Conservation (phyloP, 2,329 filamentous ascomycete species). For the Colletotrichum falcatum region DNA sequence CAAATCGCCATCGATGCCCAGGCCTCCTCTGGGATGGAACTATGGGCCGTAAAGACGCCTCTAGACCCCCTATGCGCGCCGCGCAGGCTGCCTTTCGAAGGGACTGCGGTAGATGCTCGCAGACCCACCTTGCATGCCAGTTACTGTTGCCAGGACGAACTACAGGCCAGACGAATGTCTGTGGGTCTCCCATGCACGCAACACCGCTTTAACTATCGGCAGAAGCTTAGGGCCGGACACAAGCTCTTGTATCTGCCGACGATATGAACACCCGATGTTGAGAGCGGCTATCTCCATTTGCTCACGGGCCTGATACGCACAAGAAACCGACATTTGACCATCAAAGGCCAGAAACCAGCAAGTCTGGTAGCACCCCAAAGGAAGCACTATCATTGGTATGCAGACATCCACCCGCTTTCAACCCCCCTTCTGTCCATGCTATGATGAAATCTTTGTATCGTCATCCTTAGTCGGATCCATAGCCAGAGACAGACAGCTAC, state of each 20-base stretch:
- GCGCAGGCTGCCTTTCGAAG: not conserved
- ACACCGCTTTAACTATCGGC: slow-evolving; percentile 55
- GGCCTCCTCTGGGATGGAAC: slow-evolving; percentile 2
- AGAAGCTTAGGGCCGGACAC: slow-evolving; percentile 42
- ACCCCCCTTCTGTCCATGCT: slow-evolving; percentile 41
- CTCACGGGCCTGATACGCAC: slow-evolving; percentile 34
- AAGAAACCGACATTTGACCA: not conserved
- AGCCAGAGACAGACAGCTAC: slow-evolving; percentile 44
- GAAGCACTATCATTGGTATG: slow-evolving; percentile 11
- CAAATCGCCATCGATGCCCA: not conserved
- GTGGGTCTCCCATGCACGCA: slow-evolving; percentile 56
- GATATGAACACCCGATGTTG: slow-evolving; percentile 6
- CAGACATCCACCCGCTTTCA: slow-evolving; percentile 5
- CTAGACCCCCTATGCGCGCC: not conserved
- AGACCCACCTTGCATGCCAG: not conserved
- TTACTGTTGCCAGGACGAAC: slow-evolving; percentile 22
- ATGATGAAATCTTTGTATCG: slow-evolving; percentile 94
- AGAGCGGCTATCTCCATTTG: slow-evolving; percentile 25
- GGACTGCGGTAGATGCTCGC: not conserved
- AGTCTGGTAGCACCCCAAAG: not conserved
- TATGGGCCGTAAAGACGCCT: not conserved
- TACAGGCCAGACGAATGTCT: not conserved
- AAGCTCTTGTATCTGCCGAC: slow-evolving; percentile 8
- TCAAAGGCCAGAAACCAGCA: not conserved
- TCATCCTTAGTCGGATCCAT: slow-evolving; percentile 93